Evolutionary conservation across 2,329 filamentous ascomycete genomes (phyloP), one percentile per base, ranked within the genome.

Genomic region (Raffaelea arxii): DNA sequence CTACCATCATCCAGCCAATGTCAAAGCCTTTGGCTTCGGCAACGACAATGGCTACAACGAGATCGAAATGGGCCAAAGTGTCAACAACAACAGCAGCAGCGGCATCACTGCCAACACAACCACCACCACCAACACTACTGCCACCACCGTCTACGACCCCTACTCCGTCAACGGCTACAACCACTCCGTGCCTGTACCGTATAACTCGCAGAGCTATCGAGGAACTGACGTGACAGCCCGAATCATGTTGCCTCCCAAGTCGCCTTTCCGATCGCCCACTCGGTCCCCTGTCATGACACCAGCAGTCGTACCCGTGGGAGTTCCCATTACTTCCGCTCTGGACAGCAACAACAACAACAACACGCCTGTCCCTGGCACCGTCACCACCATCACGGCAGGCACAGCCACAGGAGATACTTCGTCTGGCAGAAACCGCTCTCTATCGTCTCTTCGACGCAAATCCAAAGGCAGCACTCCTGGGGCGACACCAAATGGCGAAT

Each of bases 1-100:
- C 52, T 73, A 77, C 52, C 61, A 68, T 49, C 64, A 72, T 35
- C 67, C 72, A 9, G 60, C 65, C 49, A 72, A 75, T 58, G 62
- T 69, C 49, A 74, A 75, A 52, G 59, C 63, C 16, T 74, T 66
- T 54, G 70, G 71, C 37, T 74, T 67, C 60, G 54, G 53, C 51
- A 51, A 55, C 47, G 54, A 53, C 51, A 51, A 55, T 47, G 54
- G 53, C 44, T 56, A 59, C 47, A 47, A 56, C 35, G 46, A 58
- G 30, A 45, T 51, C 36, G 52, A 61, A 57, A 25, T 59, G 55
- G 49, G 61, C 56, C 40, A 58, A 52, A 14, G 57, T 36, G 50
- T 45, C 3, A 49, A 45, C 12, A 47, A 49, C 27, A n/a, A 16
- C 4, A 44, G 46, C 11, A 51, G 18, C 40, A n/a, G n/a, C n/a